Percentiles rank a stretch among this genome's conserved stretches.
Conservation (phyloP, 2,329 filamentous ascomycete species). For the Colletotrichum magnum region DNA sequence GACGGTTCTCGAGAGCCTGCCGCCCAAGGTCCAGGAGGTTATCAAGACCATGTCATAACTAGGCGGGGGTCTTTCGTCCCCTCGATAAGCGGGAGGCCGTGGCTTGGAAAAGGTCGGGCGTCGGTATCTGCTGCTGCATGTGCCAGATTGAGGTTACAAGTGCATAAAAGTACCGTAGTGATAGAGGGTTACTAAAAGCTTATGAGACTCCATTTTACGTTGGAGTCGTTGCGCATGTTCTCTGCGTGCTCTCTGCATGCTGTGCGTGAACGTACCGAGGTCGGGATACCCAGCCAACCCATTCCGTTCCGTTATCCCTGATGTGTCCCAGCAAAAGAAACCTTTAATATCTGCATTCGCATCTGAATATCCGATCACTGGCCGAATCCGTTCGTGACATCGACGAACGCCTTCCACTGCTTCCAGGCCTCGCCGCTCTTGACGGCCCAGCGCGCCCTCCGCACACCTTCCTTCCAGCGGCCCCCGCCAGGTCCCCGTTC, state of each 20-base stretch:
- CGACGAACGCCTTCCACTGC: slow-evolving; percentile 87
- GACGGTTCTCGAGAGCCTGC: slow-evolving; percentile 70
- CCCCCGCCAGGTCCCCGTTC: slow-evolving; percentile 89
- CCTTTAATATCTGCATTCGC: slow-evolving; percentile 2
- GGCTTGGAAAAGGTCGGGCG: slow-evolving; percentile 14
- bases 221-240: background rate
- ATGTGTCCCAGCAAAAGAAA: too few species aligned
- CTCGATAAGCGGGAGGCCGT: slow-evolving; percentile 11
- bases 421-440: slow-evolving; percentile 88
- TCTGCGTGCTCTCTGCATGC: background rate
- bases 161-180: slow-evolving; percentile 35
- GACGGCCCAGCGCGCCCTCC: slow-evolving; percentile 89
- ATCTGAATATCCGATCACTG: background rate
- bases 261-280: background rate
- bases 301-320: slow-evolving; percentile 6
- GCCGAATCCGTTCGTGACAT: slow-evolving; percentile 77
- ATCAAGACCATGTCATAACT: slow-evolving; percentile 62
- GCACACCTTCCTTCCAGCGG: slow-evolving; percentile 94
- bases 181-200: slow-evolving; percentile 39
- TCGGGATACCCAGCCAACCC: slow-evolving; percentile 18
- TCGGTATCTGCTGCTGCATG: slow-evolving; percentile 3
- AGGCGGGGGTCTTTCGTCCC: background rate
- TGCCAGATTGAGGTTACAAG: slow-evolving; percentile 25
- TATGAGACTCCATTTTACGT: slow-evolving; percentile 32
- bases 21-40: slow-evolving; percentile 76